Evolutionary conservation across 352 stramenopile species (phyloP).

Genomic region (Globisporangium alternatum): DNA sequence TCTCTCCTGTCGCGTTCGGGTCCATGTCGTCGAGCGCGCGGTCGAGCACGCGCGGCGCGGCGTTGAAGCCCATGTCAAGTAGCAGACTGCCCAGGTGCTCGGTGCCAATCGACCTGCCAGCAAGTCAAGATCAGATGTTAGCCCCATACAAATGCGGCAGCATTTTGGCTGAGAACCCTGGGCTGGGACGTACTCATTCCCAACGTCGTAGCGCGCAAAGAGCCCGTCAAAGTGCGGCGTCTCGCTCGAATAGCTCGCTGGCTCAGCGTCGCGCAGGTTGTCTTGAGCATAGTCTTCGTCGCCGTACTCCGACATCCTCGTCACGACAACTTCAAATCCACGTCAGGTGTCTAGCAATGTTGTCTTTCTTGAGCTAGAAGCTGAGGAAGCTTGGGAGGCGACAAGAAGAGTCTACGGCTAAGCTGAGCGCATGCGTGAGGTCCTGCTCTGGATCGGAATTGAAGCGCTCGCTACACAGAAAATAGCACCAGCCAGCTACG

Average conservation of each 20-base stretch:
- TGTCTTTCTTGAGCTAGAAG: not conserved
- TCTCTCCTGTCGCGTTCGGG: conserved; percentile 59
- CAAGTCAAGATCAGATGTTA: not conserved
- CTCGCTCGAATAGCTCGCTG: conserved; percentile 35
- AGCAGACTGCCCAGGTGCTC: conserved; percentile 58
- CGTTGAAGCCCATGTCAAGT: conserved; percentile 73
- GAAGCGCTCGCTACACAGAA: not conserved
- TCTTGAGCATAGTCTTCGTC: conserved; percentile 20
- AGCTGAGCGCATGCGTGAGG: not conserved
- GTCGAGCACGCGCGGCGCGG: conserved; percentile 44
- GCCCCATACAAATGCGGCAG: no score
- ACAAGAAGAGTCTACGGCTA: not conserved
- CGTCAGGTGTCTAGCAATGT: not conserved
- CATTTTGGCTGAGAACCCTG: not conserved
- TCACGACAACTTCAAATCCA: not conserved
- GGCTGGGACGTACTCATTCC: conserved; percentile 25
- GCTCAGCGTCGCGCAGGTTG: conserved; percentile 22
- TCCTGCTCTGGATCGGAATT: not conserved
- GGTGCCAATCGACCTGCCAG: conserved; percentile 41
- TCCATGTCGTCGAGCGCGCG: conserved; percentile 69
- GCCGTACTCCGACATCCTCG: conserved; percentile 26
- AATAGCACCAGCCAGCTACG: conserved; percentile 7
- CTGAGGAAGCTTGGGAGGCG: not conserved
- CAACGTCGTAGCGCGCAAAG: conserved; percentile 47
- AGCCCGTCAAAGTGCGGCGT: conserved; percentile 64